Evolutionary conservation across 495 filamentous ascomycete genomes (phyloP).

Genomic region (Chlorociboria aeruginascens): DNA sequence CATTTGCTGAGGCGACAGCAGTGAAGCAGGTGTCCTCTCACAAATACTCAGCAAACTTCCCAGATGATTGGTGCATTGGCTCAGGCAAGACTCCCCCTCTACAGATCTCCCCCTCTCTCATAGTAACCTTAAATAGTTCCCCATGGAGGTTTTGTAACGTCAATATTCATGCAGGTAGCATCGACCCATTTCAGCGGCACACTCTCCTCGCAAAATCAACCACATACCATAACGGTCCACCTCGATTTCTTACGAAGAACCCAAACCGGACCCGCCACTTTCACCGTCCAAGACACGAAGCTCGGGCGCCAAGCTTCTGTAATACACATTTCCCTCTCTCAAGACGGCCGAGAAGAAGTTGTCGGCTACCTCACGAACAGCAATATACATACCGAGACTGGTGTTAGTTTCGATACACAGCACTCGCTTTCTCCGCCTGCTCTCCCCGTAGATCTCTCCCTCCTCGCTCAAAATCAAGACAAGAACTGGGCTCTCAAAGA

Average conservation of each 20-base stretch:
- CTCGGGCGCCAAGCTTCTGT: slow-evolving; percentile 57
- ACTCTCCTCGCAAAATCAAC: slow-evolving; percentile 46
- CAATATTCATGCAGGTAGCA: slow-evolving; percentile 46
- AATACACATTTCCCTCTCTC: slow-evolving; percentile 53
- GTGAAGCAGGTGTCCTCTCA: slow-evolving; percentile 43
- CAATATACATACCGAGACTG: slow-evolving; percentile 44
- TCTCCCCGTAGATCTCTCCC: slow-evolving; percentile 29
- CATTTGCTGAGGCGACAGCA: slow-evolving; percentile 47
- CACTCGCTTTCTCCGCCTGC: slow-evolving; percentile 38
- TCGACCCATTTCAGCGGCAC: slow-evolving; percentile 52
- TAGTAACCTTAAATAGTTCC: slow-evolving; percentile 51
- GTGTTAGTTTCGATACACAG: slow-evolving; percentile 40
- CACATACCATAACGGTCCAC: slow-evolving; percentile 54
- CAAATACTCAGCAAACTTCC: slow-evolving; percentile 47
- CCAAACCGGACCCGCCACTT: slow-evolving; percentile 43
- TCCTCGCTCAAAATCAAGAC: slow-evolving; percentile 29
- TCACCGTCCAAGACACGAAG: slow-evolving; percentile 62
- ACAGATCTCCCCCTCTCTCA: not conserved
- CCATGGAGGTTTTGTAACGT: slow-evolving; percentile 69
- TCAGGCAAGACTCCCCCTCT: slow-evolving; percentile 31
- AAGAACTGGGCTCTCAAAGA: slow-evolving; percentile 27
- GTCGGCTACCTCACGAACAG: slow-evolving; percentile 59
- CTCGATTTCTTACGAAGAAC: slow-evolving; percentile 65
- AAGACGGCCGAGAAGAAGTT: slow-evolving; percentile 44
- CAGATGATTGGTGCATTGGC: slow-evolving; percentile 60